Conservation (phyloP, 768 basidiomycete genomes). For the Rubroboletus satanas region DNA sequence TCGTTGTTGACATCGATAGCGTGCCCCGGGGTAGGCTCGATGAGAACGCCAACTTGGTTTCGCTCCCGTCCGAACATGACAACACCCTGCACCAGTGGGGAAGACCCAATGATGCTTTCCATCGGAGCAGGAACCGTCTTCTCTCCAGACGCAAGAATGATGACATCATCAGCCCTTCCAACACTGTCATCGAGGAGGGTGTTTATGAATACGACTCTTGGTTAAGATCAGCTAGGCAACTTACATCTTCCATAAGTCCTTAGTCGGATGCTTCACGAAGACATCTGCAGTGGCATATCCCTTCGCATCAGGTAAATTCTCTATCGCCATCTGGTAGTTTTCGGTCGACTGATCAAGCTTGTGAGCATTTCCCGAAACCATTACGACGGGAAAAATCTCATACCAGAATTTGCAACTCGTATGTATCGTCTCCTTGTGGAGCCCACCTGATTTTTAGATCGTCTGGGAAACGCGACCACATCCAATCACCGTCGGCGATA, state of each 20-base stretch:
- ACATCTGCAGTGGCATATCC: slow-evolving; percentile 45
- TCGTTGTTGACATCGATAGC: slow-evolving; percentile 21
- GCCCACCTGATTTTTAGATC: slow-evolving; percentile 25
- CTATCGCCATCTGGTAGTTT: slow-evolving; percentile 6
- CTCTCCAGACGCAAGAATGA: slow-evolving; percentile 23
- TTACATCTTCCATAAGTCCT: slow-evolving; percentile 37
- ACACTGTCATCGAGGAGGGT: slow-evolving; percentile 2
- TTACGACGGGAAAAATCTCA: neutral
- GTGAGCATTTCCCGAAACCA: neutral
- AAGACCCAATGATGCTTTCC: slow-evolving; percentile 28
- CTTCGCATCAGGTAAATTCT: slow-evolving; percentile 37
- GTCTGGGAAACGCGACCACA: slow-evolving; percentile 32
- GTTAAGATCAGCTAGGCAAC: neutral
- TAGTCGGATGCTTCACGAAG: slow-evolving; percentile 42
- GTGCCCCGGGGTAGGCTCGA: slow-evolving; percentile 23
- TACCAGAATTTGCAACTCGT: slow-evolving; percentile 40
- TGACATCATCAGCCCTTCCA: slow-evolving; percentile 37
- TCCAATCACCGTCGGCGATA: slow-evolving; percentile 29
- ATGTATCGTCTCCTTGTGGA: slow-evolving; percentile 33
- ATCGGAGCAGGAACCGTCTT: slow-evolving; percentile 24
- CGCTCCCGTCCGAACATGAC: slow-evolving; percentile 36
- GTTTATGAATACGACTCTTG: neutral
- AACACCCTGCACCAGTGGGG: slow-evolving; percentile 18
- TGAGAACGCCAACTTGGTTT: slow-evolving; percentile 31
- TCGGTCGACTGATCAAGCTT: neutral